These are phyloP conservation scores for Scheffersomyces quercinus DNA, from an alignment of 1,139 yeast genomes.

Conservation along the genomic window DNA sequence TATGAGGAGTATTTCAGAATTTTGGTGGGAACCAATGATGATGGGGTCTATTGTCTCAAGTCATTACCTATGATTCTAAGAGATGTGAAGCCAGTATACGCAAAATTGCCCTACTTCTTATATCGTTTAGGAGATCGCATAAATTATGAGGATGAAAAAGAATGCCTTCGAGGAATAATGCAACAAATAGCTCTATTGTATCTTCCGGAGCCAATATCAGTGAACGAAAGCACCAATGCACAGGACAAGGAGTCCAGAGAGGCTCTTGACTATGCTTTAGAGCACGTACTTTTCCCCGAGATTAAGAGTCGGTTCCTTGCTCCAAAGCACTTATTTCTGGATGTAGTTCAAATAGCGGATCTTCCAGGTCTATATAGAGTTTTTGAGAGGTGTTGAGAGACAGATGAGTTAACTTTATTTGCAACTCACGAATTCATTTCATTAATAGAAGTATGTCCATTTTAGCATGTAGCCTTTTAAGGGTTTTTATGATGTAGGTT, in stretches of 20 bases:
- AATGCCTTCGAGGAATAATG: slow-evolving; percentile 65
- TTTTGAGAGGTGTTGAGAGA: slow-evolving; percentile 77
- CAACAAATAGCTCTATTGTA: slow-evolving; percentile 72
- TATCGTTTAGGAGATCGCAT: slow-evolving; percentile 59
- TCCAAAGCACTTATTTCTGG: slow-evolving; percentile 49
- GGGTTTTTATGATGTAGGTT: no score
- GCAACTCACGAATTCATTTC: no score
- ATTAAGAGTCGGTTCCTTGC: slow-evolving; percentile 68
- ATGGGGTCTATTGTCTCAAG: slow-evolving; percentile 32
- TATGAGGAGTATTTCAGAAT: slow-evolving; percentile 74
- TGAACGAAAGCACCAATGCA: not conserved
- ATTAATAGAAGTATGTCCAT: no score
- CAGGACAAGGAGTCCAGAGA: slow-evolving; percentile 14
- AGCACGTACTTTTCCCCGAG: slow-evolving; percentile 64
- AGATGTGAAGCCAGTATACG: slow-evolving; percentile 60
- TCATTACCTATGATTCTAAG: slow-evolving; percentile 69
- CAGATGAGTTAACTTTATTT: no score
- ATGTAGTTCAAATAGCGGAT: slow-evolving; percentile 83
- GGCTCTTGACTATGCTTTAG: slow-evolving; percentile 40
- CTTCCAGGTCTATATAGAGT: slow-evolving; percentile 88
- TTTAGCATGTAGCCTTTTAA: no score
- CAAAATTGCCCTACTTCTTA: slow-evolving; percentile 68
- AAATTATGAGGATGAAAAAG: slow-evolving; percentile 65
- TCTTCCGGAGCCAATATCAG: slow-evolving; percentile 56
- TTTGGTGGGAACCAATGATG: slow-evolving; percentile 28